phyloP scores from a whole-genome alignment of 169 alveolate species.

The Sarcocystis neurona region DNA sequence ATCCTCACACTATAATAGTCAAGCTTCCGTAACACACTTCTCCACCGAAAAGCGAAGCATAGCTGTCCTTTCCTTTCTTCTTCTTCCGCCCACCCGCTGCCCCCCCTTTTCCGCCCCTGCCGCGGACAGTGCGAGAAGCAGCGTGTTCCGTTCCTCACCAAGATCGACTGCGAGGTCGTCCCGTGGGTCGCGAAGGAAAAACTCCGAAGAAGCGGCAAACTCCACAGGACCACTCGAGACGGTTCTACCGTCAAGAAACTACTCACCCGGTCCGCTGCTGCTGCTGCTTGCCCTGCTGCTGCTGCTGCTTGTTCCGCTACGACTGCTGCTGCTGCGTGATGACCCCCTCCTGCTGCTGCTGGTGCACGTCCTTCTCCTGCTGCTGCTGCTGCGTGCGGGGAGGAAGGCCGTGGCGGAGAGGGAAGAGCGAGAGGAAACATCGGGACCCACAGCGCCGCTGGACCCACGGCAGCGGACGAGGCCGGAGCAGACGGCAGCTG shows the following conservation, averaged over 20 bases:
- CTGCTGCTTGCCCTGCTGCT: background rate
- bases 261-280: background rate
- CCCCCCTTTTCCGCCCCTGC: background rate
- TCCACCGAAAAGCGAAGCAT: too few relatives aligned
- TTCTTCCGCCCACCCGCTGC: background rate
- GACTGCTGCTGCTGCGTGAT: background rate
- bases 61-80: too few relatives aligned
- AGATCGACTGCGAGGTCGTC: background rate
- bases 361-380: background rate
- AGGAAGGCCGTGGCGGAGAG: background rate
- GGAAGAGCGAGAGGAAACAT: background rate
- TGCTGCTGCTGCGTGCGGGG: background rate
- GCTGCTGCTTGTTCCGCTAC: background rate
- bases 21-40: too few relatives aligned
- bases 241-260: slow-evolving; percentile 8
- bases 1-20: background rate
- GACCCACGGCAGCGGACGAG: too few relatives aligned
- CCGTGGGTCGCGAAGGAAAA: background rate
- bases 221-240: slow-evolving; percentile 16
- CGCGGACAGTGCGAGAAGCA: background rate
- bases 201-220: slow-evolving; percentile 16
- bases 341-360: background rate
- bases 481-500: too few relatives aligned
- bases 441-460: background rate
- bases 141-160: slow-evolving; percentile 4